Percentiles rank a stretch among this genome's conserved stretches.
phyloP scores from a whole-genome alignment of 2,329 filamentous ascomycete genomes.

The Pseudocercospora ulei region DNA sequence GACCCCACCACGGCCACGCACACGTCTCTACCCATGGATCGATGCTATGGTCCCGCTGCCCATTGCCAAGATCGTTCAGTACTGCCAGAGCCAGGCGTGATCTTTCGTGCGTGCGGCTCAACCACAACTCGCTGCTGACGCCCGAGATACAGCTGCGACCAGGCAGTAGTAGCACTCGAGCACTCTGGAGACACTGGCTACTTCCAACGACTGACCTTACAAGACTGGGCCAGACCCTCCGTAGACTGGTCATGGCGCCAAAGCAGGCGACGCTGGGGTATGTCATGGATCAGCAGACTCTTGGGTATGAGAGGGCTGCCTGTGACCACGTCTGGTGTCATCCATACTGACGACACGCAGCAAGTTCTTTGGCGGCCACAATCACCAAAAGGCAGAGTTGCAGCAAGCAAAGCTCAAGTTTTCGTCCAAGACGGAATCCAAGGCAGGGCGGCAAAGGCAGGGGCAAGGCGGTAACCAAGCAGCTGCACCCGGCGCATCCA shows the following conservation, averaged over 20 bases:
- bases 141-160: constrained; percentile 13
- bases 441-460: too few species aligned
- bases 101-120: constrained; percentile 7
- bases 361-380: constrained; percentile 70
- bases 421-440: constrained; percentile 37
- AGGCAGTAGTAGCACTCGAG: constrained; percentile 13
- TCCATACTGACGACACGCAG: constrained; percentile 41
- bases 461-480: constrained; percentile 14
- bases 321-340: not conserved
- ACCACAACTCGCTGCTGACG: constrained; percentile 15
- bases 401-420: constrained; percentile 76
- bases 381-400: constrained; percentile 49
- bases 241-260: constrained; percentile 36
- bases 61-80: constrained; percentile 17
- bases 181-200: constrained; percentile 6
- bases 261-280: constrained; percentile 84
- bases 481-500: constrained; percentile 11
- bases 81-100: constrained; percentile 13
- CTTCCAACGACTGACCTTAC: constrained; percentile 10
- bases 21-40: constrained; percentile 6
- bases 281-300: constrained; percentile 64
- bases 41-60: constrained; percentile 24
- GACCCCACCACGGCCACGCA: constrained; percentile 1
- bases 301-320: constrained; percentile 51
- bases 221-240: constrained; percentile 10